Percentiles rank a stretch among this genome's conserved stretches.
Conservation (phyloP, 176 grass and related monocot species). For the Phoenix dactylifera region DNA sequence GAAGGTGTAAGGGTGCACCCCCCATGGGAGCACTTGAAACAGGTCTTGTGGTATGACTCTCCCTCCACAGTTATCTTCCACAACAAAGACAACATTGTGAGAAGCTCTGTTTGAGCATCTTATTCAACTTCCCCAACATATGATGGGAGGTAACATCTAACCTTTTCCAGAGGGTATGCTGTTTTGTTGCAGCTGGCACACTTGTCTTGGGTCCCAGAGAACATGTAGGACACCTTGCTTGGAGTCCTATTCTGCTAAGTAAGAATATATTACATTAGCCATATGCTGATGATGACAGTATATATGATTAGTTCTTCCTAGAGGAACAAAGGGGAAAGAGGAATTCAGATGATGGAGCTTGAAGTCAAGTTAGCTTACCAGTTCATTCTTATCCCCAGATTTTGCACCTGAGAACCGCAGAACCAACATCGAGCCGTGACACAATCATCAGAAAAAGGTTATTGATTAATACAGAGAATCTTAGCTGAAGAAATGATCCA, state of each 20-base stretch:
- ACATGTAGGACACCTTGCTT: conserved; percentile 76
- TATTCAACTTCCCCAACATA: too few relatives aligned
- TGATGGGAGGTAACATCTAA: not conserved
- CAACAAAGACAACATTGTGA: too few relatives aligned
- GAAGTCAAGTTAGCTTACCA: conserved; percentile 26
- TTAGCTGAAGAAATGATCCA: too few relatives aligned
- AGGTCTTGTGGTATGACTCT: conserved; percentile 83
- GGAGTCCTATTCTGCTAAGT: conserved; percentile 52
- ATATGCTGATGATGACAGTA: not conserved
- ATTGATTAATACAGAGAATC: conserved; percentile 4
- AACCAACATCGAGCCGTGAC: not conserved
- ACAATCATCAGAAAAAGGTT: not conserved
- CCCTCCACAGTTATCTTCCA: conserved; percentile 70
- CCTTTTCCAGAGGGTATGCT: conserved; percentile 94
- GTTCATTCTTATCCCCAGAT: conserved; percentile 52
- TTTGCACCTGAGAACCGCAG: conserved; percentile 34
- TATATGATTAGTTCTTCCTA: not conserved
- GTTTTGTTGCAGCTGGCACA: conserved; percentile 81
- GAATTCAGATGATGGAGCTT: not conserved
- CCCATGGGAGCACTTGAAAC: conserved; percentile 75
- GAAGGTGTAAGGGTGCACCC: conserved; percentile 81
- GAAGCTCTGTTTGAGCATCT: too few relatives aligned
- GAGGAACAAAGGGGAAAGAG: conserved; percentile 15
- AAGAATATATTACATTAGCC: not conserved
- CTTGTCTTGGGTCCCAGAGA: conserved; percentile 86